phyloP scores from a whole-genome alignment of 768 basidiomycete species.

The Termitomyces sp. region DNA sequence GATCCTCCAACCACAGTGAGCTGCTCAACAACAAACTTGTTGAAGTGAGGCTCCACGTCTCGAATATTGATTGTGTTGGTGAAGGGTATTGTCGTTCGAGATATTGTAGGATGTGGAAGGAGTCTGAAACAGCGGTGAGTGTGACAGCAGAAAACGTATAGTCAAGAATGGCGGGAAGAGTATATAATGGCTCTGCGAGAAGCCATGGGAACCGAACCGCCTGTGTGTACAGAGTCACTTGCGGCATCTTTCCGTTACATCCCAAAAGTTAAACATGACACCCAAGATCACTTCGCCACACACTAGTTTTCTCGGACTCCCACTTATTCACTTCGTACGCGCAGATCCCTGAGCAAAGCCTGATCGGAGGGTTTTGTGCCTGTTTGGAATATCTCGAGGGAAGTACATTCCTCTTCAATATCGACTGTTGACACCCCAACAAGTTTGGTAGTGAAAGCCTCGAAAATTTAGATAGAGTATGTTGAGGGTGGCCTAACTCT shows the following conservation, averaged over 20 bases:
- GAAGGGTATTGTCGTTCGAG: constrained; percentile 28
- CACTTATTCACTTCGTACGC: no score
- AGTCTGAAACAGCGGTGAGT: constrained; percentile 28
- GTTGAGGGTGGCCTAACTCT: constrained; percentile 20
- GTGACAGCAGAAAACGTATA: constrained; percentile 17
- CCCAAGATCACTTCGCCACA: no score
- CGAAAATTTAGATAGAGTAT: constrained; percentile 23
- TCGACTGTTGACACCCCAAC: constrained; percentile 23
- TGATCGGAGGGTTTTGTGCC: constrained; percentile 20
- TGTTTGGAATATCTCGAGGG: constrained; percentile 23
- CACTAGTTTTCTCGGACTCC: no score
- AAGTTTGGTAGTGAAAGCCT: constrained; percentile 21
- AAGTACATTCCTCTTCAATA: constrained; percentile 22
- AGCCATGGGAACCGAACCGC: no score
- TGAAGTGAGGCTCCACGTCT: constrained; percentile 17
- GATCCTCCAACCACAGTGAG: constrained; percentile 14
- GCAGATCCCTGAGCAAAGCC: no score
- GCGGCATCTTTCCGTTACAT: no score
- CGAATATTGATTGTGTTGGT: constrained; percentile 12
- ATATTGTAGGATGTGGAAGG: constrained; percentile 31
- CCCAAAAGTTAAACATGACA: no score
- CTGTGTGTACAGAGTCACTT: no score
- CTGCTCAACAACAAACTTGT: constrained; percentile 13
- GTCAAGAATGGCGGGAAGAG: constrained; percentile 29
- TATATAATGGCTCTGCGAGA: constrained; percentile 28